These are phyloP conservation scores for Aspergillus avenaceus DNA, from an alignment of 495 filamentous ascomycete species.

Conservation along the genomic window DNA sequence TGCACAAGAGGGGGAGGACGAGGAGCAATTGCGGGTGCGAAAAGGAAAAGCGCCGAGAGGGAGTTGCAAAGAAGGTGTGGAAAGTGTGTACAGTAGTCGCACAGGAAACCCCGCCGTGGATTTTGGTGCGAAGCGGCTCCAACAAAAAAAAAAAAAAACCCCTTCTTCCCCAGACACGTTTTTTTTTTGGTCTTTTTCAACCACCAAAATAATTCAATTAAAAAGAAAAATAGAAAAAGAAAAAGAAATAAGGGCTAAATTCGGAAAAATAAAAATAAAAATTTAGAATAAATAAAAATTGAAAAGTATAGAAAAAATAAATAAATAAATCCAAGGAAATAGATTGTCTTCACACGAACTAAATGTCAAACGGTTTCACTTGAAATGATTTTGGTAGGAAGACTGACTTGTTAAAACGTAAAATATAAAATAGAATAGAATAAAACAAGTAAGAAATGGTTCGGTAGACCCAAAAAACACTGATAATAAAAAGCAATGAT, in stretches of 20 bases:
- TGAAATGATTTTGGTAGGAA: too few relatives aligned
- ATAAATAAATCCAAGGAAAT: neutral
- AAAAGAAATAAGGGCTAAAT: neutral
- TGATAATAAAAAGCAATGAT: neutral
- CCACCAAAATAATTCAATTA: neutral
- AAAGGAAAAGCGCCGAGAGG: constrained; percentile 3
- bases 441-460: neutral
- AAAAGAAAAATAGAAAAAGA: neutral
- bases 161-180: neutral
- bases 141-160: too few relatives aligned
- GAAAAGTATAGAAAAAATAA: neutral
- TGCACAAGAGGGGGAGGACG: constrained; percentile 6
- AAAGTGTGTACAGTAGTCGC: neutral
- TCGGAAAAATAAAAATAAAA: neutral
- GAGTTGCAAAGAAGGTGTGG: constrained; percentile 2
- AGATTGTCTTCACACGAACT: too few relatives aligned
- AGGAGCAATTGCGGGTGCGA: neutral
- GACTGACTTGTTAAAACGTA: too few relatives aligned
- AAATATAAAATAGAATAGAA: neutral
- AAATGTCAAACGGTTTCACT: too few relatives aligned
- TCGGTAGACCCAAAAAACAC: neutral
- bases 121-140: neutral
- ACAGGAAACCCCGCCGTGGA: constrained; percentile 5
- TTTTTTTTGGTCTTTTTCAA: neutral
- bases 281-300: neutral